Percentiles rank a stretch among this genome's conserved stretches.
Conservation (phyloP, 2,329 filamentous ascomycete species). For the Aureobasidium leucospermi region DNA sequence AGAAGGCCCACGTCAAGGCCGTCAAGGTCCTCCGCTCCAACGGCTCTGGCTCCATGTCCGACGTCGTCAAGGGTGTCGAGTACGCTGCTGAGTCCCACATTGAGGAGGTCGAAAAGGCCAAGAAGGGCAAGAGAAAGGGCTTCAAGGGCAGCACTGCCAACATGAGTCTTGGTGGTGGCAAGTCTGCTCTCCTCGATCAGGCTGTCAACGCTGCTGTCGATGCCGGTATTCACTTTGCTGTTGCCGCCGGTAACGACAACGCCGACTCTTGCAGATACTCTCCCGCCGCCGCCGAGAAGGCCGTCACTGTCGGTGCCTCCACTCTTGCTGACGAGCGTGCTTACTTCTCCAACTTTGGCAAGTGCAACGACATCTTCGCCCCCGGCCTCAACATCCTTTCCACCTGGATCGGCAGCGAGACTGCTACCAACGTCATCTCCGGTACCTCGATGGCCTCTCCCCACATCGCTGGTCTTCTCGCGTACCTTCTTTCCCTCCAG, state of each 20-base stretch:
- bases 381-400: constrained; percentile 95
- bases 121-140: constrained; percentile 82
- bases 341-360: constrained; percentile 99
- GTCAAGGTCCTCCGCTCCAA: constrained; percentile 98
- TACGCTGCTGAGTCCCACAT: constrained; percentile 77
- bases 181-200: constrained; percentile 82
- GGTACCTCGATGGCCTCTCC: constrained; percentile 99
- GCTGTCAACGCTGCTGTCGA: constrained; percentile 91
- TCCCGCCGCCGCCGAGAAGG: constrained; percentile 82
- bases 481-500: constrained; percentile 96
- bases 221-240: constrained; percentile 91
- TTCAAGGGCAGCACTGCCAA: constrained; percentile 99
- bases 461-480: constrained; percentile 90
- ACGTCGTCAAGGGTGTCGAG: constrained; percentile 97
- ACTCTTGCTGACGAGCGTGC: constrained; percentile 91
- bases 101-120: constrained; percentile 67
- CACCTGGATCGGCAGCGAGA: constrained; percentile 96
- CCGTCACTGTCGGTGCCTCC: constrained; percentile 92
- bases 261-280: constrained; percentile 99
- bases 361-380: constrained; percentile 99
- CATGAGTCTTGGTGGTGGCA: constrained; percentile 98
- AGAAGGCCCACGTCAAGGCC: constrained; percentile 94
- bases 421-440: constrained; percentile 97
- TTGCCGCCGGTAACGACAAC: constrained; percentile 97
- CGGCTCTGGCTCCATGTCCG: constrained; percentile 95